Percentiles rank a stretch among this genome's conserved stretches.
Conservation (phyloP, 1,284 basidiomycete genomes). For the Naganishia liquefaciens region DNA sequence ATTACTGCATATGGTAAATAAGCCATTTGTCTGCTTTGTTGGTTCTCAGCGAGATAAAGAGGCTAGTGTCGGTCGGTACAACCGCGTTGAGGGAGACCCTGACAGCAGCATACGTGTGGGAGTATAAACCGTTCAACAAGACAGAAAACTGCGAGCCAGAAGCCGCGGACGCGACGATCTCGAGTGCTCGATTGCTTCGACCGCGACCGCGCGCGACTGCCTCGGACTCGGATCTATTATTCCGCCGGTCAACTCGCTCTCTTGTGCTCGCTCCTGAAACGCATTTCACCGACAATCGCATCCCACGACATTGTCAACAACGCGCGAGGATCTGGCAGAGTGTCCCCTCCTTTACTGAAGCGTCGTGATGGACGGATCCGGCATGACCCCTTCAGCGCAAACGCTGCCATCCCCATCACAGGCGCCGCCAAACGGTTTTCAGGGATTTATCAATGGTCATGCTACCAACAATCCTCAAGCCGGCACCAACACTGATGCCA, state of each 20-base stretch:
- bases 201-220: constrained; percentile 1
- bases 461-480: constrained; percentile 1
- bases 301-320: constrained; percentile 24
- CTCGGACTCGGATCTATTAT: constrained; percentile 3
- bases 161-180: background rate
- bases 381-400: constrained; percentile 26
- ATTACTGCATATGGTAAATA: background rate
- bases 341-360: background rate
- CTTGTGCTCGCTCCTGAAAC: constrained; percentile 3
- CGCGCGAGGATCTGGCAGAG: background rate
- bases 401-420: constrained; percentile 21
- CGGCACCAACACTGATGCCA: constrained; percentile 1
- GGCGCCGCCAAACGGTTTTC: constrained; percentile 8
- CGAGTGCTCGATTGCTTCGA: background rate
- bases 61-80: background rate
- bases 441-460: constrained; percentile 8
- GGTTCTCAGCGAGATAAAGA: background rate
- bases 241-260: background rate
- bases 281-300: constrained; percentile 6
- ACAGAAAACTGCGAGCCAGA: background rate
- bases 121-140: background rate
- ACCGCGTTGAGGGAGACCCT: background rate
- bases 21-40: background rate
- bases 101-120: background rate
- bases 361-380: constrained; percentile 18